Conservation (phyloP, 345 rosid genomes). For the Cardamine occulta region DNA sequence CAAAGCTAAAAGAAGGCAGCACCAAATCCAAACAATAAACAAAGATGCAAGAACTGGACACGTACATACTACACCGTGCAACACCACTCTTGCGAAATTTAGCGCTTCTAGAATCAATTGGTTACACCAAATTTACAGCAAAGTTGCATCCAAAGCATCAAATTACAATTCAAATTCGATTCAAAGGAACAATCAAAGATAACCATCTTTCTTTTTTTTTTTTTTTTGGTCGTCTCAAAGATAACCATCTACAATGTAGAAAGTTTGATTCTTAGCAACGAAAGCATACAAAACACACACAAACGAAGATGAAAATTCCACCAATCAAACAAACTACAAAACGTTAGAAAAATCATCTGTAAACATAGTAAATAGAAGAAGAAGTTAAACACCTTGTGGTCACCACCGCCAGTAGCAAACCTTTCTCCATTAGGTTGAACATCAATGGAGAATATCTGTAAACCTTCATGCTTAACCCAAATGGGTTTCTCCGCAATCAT, state of each 20-base stretch:
- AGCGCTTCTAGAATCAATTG: slow-evolving; percentile 2
- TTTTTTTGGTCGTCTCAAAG: not conserved
- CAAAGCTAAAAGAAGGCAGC: not conserved
- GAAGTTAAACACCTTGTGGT: slow-evolving; percentile 72
- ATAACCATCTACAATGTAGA: not conserved
- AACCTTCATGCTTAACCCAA: slow-evolving; percentile 98
- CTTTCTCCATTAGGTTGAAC: slow-evolving; percentile 94
- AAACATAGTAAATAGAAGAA: slow-evolving; percentile 1
- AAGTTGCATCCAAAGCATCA: slow-evolving; percentile 9
- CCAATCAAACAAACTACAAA: slow-evolving; percentile 3
- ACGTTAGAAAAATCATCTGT: not conserved
- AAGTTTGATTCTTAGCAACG: not conserved
- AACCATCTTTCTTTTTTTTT: not conserved
- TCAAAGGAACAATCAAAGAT: not conserved
- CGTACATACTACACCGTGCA: not conserved
- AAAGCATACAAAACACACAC: not conserved
- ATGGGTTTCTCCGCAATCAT: slow-evolving; percentile 97
- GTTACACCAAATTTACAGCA: not conserved
- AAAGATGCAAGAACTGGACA: not conserved
- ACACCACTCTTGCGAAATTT: not conserved
- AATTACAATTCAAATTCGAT: not conserved
- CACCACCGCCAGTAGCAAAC: slow-evolving; percentile 99
- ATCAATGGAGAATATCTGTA: slow-evolving; percentile 97
- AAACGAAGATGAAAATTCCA: not conserved
- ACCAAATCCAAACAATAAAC: slow-evolving; percentile 3